Evolutionary conservation across 306 rosid species (phyloP).

Genomic region (Medicago lupulina): DNA sequence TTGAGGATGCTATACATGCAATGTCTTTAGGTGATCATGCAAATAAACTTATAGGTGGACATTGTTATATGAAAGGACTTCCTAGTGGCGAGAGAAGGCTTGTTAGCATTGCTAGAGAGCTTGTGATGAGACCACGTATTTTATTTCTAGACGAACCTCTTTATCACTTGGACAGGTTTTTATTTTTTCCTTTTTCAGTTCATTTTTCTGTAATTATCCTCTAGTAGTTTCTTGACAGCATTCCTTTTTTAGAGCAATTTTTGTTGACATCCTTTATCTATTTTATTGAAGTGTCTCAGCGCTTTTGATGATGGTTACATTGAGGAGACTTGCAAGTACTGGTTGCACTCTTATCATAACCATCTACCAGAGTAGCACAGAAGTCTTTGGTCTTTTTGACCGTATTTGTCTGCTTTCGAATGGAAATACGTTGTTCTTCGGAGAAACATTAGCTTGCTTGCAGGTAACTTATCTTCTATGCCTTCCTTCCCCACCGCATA

Average conservation of each 20-base stretch:
- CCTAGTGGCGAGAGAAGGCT: slow-evolving; percentile 95
- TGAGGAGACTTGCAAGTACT: slow-evolving; percentile 96
- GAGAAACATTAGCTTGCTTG: slow-evolving; percentile 97
- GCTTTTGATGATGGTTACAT: slow-evolving; percentile 97
- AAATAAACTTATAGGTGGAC: slow-evolving; percentile 94
- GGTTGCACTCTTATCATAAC: slow-evolving; percentile 91
- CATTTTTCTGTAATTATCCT: slow-evolving; percentile 1
- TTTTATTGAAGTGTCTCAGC: slow-evolving; percentile 78
- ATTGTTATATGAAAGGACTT: slow-evolving; percentile 97
- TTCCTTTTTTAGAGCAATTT: slow-evolving; percentile 11
- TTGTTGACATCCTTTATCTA: slow-evolving; percentile 36
- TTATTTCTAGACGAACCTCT: slow-evolving; percentile 97
- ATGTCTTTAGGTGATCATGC: slow-evolving; percentile 93
- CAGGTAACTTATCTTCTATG: slow-evolving; percentile 64
- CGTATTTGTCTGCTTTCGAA: slow-evolving; percentile 97
- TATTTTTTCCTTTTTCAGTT: slow-evolving; percentile 20
- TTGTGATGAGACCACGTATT: slow-evolving; percentile 93
- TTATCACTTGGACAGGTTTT: slow-evolving; percentile 89
- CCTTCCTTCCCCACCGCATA: slow-evolving; percentile 4
- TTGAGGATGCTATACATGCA: slow-evolving; percentile 95
- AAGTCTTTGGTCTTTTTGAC: slow-evolving; percentile 98
- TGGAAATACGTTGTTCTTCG: slow-evolving; percentile 96
- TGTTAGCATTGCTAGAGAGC: slow-evolving; percentile 94
- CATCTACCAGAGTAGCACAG: slow-evolving; percentile 97
- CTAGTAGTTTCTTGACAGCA: slow-evolving; percentile 32